Conservation (phyloP, 1,139 yeast genomes). For the Kodamaea fungicola region DNA sequence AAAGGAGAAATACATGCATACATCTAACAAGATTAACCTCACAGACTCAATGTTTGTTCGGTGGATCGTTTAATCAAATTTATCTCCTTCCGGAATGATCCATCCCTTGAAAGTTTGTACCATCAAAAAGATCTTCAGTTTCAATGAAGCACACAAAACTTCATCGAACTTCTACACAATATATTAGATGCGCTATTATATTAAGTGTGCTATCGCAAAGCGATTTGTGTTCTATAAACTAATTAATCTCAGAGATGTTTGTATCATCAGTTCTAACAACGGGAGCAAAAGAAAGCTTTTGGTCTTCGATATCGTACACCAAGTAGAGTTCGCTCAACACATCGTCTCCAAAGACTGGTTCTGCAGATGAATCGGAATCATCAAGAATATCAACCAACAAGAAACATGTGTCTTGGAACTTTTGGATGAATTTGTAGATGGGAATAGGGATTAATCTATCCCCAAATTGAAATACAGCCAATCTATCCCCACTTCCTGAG, state of each 20-base stretch:
- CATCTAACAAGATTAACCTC: no score
- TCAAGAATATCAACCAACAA: slow-evolving; percentile 5
- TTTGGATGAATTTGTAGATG: slow-evolving; percentile 4
- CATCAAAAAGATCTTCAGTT: no score
- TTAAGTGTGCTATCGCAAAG: no score
- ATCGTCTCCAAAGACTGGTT: slow-evolving; percentile 6
- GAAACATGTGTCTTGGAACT: slow-evolving; percentile 6
- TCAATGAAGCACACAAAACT: no score
- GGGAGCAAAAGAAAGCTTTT: slow-evolving; percentile 5
- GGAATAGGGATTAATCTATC: slow-evolving; percentile 6
- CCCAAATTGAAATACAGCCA: slow-evolving; percentile 5
- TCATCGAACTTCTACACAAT: no score
- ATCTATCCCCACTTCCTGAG: slow-evolving; percentile 1
- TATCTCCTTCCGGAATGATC: no score
- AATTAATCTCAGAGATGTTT: slow-evolving; percentile 4
- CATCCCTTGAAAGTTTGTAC: no score
- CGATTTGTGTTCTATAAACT: neutral
- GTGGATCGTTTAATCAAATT: no score
- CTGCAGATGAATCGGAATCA: neutral
- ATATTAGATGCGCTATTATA: no score
- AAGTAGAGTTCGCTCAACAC: slow-evolving; percentile 6
- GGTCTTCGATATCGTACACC: slow-evolving; percentile 7
- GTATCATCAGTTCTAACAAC: slow-evolving; percentile 4
- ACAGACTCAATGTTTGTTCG: no score
- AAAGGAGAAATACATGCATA: no score